These are phyloP conservation scores for Lipomyces japonicus DNA, from an alignment of 805 yeast genomes.

Conservation along the genomic window DNA sequence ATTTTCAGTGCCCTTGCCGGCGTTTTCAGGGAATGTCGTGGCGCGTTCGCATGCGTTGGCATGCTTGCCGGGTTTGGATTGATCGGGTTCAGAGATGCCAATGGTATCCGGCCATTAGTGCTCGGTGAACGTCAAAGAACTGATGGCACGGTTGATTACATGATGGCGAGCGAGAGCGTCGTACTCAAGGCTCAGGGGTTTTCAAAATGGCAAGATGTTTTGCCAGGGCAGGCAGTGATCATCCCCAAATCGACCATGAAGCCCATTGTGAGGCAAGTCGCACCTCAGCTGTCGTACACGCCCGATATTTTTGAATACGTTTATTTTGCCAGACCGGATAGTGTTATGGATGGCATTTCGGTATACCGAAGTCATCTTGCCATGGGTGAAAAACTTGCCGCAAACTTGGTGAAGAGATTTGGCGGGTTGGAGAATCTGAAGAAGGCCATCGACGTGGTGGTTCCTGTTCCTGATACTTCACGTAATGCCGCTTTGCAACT, in stretches of 20 bases:
- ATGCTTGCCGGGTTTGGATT: constrained; percentile 90
- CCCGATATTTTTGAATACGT: constrained; percentile 98
- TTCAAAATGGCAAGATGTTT: constrained; percentile 69
- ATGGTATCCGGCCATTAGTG: constrained; percentile 89
- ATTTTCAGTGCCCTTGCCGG: constrained; percentile 78
- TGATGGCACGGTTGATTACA: constrained; percentile 75
- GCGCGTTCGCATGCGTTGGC: constrained; percentile 96
- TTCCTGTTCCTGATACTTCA: constrained; percentile 98
- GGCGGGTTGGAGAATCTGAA: constrained; percentile 45
- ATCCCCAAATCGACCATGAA: constrained; percentile 69
- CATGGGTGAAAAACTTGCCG: constrained; percentile 90
- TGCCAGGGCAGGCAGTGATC: constrained; percentile 96
- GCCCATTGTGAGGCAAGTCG: constrained; percentile 86
- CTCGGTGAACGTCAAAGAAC: constrained; percentile 73
- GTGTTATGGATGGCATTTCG: constrained; percentile 93
- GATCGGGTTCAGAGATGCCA: constrained; percentile 94
- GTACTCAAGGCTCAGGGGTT: constrained; percentile 91
- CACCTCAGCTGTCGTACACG: constrained; percentile 69
- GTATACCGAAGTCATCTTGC: constrained; percentile 88
- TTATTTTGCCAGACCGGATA: constrained; percentile 96
- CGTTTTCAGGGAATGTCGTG: constrained; percentile 75
- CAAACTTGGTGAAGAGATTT: constrained; percentile 51
- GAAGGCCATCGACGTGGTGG: constrained; percentile 80
- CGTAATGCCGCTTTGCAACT: constrained; percentile 91
- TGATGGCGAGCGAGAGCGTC: constrained; percentile 94